Conservation (phyloP, 306 rosid genomes). For the Fagus sylvatica region DNA sequence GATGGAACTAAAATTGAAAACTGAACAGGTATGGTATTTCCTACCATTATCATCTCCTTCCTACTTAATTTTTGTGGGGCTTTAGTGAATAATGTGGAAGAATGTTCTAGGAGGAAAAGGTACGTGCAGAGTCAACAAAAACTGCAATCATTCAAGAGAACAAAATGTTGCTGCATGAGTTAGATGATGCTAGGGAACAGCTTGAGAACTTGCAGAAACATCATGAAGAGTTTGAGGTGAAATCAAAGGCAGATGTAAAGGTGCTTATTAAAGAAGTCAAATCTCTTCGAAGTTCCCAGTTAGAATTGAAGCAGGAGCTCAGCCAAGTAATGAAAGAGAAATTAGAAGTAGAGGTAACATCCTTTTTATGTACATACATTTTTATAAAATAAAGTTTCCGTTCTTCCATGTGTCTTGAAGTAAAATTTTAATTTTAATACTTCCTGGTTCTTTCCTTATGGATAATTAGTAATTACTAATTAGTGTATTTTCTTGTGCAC, state of each 20-base stretch:
- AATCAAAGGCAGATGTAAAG: constrained; percentile 84
- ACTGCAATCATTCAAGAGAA: constrained; percentile 66
- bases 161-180: constrained; percentile 63
- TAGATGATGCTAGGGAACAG: constrained; percentile 65
- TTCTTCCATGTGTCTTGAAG: background rate
- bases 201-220: constrained; percentile 60
- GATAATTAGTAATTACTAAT: background rate
- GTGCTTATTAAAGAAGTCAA: constrained; percentile 84
- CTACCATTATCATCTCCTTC: constrained; percentile 19
- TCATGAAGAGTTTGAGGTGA: constrained; percentile 70
- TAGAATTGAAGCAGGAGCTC: constrained; percentile 79
- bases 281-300: constrained; percentile 74
- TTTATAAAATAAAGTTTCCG: background rate
- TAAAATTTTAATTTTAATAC: background rate
- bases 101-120: constrained; percentile 71
- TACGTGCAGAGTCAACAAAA: constrained; percentile 59
- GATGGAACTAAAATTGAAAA: constrained; percentile 59
- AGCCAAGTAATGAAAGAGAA: constrained; percentile 72
- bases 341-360: constrained; percentile 70
- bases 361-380: background rate
- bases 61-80: constrained; percentile 26
- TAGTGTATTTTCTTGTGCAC: too few species aligned
- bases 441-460: background rate
- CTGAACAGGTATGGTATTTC: constrained; percentile 61
- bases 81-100: constrained; percentile 23